Conservation (phyloP, 345 rosid species). For the Cardiospermum halicacabum region DNA sequence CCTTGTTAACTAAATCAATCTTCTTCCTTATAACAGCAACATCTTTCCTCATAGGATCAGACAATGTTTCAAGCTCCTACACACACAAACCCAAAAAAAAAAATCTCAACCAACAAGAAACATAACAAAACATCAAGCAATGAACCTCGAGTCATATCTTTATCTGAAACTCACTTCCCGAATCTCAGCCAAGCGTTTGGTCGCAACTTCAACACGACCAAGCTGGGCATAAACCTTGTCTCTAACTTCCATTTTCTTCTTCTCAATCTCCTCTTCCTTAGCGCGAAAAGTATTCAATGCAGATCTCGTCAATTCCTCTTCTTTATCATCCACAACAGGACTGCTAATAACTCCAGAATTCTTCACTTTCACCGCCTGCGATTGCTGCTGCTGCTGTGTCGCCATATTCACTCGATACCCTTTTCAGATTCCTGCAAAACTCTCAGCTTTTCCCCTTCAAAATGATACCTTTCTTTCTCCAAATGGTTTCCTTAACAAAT, state of each 20-base stretch:
- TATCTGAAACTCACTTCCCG: constrained; percentile 53
- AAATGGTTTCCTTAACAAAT: too few relatives aligned
- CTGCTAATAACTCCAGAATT: constrained; percentile 42
- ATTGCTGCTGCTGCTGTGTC: constrained; percentile 45
- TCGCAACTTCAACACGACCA: constrained; percentile 71
- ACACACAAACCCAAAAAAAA: too few relatives aligned
- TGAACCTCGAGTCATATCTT: neutral
- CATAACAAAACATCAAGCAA: neutral
- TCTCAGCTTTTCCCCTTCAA: constrained; percentile 9
- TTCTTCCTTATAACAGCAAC: constrained; percentile 45
- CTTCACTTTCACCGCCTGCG: constrained; percentile 43
- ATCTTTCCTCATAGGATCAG: constrained; percentile 74
- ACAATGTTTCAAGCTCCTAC: constrained; percentile 63
- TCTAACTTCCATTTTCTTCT: constrained; percentile 67
- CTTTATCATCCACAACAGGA: constrained; percentile 48
- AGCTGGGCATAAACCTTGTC: constrained; percentile 63
- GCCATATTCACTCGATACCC: constrained; percentile 30
- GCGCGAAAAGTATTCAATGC: constrained; percentile 65
- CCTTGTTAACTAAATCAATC: constrained; percentile 45
- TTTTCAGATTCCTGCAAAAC: constrained; percentile 10
- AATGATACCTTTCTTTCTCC: constrained; percentile 37
- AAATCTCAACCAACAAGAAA: neutral
- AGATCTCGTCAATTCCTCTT: constrained; percentile 70
- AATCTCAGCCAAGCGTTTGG: constrained; percentile 73
- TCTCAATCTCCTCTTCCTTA: constrained; percentile 95